Percentiles rank a stretch among this genome's conserved stretches.
These are phyloP conservation scores for Pichiaceae sp. DNA, from an alignment of 1,139 yeast species.

Conservation along the genomic window DNA sequence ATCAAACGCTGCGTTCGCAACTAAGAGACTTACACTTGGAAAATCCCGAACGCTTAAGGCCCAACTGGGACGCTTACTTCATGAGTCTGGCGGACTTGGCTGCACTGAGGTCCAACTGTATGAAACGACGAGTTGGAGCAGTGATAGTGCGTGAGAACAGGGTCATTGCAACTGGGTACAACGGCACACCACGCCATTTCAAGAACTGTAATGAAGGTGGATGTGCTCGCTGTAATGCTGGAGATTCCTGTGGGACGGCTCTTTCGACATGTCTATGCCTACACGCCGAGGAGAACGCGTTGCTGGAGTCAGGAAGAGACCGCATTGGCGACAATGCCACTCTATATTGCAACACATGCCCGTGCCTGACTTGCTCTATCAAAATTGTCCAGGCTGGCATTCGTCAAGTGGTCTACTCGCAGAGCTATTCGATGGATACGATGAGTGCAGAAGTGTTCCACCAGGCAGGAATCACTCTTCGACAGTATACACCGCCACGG, in stretches of 20 bases:
- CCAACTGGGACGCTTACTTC: conserved; percentile 93
- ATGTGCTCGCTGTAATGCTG: conserved; percentile 74
- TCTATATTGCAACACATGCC: conserved; percentile 92
- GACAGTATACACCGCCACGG: conserved; percentile 67
- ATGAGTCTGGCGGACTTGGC: conserved; percentile 92
- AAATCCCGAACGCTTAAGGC: conserved; percentile 64
- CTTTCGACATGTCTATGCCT: conserved; percentile 82
- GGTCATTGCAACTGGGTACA: conserved; percentile 93
- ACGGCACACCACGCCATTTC: conserved; percentile 90
- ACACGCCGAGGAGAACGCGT: conserved; percentile 96
- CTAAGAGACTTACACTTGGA: conserved; percentile 46
- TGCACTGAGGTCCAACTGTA: conserved; percentile 86
- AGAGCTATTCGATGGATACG: conserved; percentile 85
- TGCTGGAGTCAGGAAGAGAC: conserved; percentile 88
- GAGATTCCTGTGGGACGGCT: conserved; percentile 54
- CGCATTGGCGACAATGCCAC: conserved; percentile 58
- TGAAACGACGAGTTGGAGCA: conserved; percentile 96
- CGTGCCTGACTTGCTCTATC: conserved; percentile 91
- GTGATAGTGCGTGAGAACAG: conserved; percentile 81
- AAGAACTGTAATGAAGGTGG: conserved; percentile 94
- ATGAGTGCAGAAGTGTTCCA: conserved; percentile 61
- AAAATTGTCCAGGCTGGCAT: conserved; percentile 93
- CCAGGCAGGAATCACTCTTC: conserved; percentile 62
- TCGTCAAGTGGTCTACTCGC: conserved; percentile 87
- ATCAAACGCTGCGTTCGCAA: conserved; percentile 40